These are phyloP conservation scores for Plasmodium chabaudi DNA, from an alignment of 169 alveolate species.

Conservation along the genomic window DNA sequence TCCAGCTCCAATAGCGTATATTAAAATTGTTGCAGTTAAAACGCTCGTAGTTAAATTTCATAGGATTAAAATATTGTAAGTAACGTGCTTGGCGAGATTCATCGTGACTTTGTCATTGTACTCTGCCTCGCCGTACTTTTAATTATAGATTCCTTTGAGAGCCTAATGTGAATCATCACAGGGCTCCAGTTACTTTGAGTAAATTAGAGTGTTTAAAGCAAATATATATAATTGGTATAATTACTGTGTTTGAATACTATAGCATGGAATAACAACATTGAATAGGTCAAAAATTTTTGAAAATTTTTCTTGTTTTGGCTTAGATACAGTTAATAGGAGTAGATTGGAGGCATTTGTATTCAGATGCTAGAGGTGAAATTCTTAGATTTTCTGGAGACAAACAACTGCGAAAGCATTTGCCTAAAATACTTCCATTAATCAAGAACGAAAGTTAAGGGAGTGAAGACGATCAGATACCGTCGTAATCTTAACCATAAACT, in stretches of 20 bases:
- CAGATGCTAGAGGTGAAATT: conserved; percentile 94
- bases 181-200: conserved; percentile 82
- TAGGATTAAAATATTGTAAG: conserved; percentile 15
- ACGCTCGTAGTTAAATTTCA: conserved; percentile 90
- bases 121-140: no score
- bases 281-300: conserved; percentile 75
- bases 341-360: conserved; percentile 94
- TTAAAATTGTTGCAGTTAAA: conserved; percentile 93
- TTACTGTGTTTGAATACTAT: conserved; percentile 81
- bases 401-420: conserved; percentile 94
- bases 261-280: conserved; percentile 87
- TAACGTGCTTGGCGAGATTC: neutral
- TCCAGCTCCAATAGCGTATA: conserved; percentile 95
- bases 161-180: neutral
- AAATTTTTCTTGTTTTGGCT: conserved; percentile 78
- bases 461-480: conserved; percentile 95
- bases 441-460: conserved; percentile 94
- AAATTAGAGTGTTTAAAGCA: conserved; percentile 94
- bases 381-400: conserved; percentile 92
- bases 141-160: neutral
- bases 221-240: conserved; percentile 82
- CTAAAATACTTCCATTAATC: conserved; percentile 92
- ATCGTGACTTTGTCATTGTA: no score
- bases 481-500: conserved; percentile 93
- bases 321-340: conserved; percentile 90